Evolutionary conservation across 2,329 filamentous ascomycete genomes (phyloP).

Genomic region (Clonostachys solani): DNA sequence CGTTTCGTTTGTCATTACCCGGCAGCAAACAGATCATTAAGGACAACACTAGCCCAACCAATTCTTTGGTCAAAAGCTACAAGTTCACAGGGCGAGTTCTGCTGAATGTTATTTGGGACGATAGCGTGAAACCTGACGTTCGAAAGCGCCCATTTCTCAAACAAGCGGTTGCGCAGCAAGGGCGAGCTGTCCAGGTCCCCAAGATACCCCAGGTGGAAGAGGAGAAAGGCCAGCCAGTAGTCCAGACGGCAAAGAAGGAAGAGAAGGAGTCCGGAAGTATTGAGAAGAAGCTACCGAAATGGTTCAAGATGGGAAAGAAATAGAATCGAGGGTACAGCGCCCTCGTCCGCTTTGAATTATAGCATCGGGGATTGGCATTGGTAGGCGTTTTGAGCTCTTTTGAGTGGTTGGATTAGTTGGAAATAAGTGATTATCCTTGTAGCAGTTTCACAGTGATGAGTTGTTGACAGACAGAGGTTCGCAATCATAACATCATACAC

Average conservation of each 20-base stretch:
- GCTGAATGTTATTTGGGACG: constrained; percentile 73
- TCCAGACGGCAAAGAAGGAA: constrained; percentile 17
- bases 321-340: constrained; percentile 18
- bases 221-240: constrained; percentile 23
- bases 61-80: constrained; percentile 67
- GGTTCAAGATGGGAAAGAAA: constrained; percentile 73
- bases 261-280: constrained; percentile 28
- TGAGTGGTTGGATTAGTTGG: too few species aligned
- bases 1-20: constrained; percentile 69
- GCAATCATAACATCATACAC: too few species aligned
- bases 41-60: constrained; percentile 38
- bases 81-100: constrained; percentile 68
- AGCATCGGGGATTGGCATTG: too few species aligned
- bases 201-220: constrained; percentile 41
- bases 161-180: constrained; percentile 51
- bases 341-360: not conserved
- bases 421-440: too few species aligned
- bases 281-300: constrained; percentile 58
- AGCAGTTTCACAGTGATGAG: too few species aligned
- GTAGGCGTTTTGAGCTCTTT: too few species aligned
- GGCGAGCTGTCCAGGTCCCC: constrained; percentile 63
- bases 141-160: constrained; percentile 58
- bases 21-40: constrained; percentile 45
- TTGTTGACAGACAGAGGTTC: too few species aligned
- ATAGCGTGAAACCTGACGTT: constrained; percentile 50